Evolutionary conservation across 2,329 filamentous ascomycete genomes (phyloP).

Genomic region (Paecilomyces variotii): DNA sequence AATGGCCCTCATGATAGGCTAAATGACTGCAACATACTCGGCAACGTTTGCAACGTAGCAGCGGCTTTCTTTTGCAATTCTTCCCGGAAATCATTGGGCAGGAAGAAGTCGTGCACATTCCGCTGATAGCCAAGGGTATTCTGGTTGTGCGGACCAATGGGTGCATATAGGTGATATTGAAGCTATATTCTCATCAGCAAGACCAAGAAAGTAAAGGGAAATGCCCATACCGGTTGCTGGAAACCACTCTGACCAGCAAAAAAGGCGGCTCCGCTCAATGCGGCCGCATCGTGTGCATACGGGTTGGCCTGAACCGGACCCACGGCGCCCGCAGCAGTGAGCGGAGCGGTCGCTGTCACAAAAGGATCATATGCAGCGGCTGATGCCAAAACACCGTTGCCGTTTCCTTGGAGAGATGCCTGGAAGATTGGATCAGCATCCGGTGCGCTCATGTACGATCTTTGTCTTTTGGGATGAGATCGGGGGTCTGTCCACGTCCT

Average conservation of each 20-base stretch:
- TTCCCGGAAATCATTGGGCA: conserved; percentile 77
- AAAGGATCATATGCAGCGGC: conserved; percentile 56
- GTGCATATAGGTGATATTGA: conserved; percentile 89
- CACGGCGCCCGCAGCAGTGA: conserved; percentile 41
- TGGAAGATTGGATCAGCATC: conserved; percentile 15
- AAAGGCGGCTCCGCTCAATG: conserved; percentile 56
- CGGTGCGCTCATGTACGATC: conserved; percentile 3
- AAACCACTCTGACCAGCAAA: conserved; percentile 54
- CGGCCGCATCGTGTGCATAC: conserved; percentile 61
- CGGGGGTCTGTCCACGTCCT: not conserved
- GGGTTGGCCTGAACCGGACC: conserved; percentile 56
- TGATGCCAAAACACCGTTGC: conserved; percentile 45
- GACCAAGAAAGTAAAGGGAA: not conserved
- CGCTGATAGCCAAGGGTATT: conserved; percentile 79
- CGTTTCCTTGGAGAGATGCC: conserved; percentile 35
- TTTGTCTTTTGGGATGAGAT: conserved; percentile 4
- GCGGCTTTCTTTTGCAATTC: conserved; percentile 84
- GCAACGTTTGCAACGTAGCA: conserved; percentile 74
- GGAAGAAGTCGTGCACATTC: conserved; percentile 82
- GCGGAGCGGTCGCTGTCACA: conserved; percentile 47
- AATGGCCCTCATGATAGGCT: not conserved
- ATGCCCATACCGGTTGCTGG: conserved; percentile 53
- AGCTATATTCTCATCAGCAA: conserved; percentile 41
- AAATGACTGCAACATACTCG: conserved; percentile 47
- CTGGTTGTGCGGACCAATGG: conserved; percentile 72